Base-by-base conservation (phyloP, 371 early-diverging fungal species). In the Zychaea mexicana region DNA sequence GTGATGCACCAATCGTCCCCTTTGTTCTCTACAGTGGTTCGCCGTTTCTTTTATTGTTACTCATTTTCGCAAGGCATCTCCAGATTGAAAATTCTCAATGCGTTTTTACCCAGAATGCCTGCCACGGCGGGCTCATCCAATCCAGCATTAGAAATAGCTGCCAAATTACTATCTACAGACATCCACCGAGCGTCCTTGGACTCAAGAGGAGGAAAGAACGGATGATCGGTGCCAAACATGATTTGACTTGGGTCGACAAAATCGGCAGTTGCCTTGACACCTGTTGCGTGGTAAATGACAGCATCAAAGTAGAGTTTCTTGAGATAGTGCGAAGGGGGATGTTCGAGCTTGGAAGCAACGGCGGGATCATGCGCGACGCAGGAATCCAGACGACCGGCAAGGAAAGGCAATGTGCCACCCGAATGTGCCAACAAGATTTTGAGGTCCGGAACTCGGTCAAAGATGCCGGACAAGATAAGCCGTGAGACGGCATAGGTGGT, bases 361-460 rank as follows among this genome's bases (percentile, higher is more conserved):
- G 42, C 60, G 5, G 73, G 74, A 64, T 73, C 76, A 52, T 73
- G 76, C 2, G 52, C 45, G 12, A 73, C 79, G 62, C 73, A 73
- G 10, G 74, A 73, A 67, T 76, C 76, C 12, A 76, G 52, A n/a
- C 76, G 68, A n/a, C 76, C 73, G 8, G 76, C 73, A n/a, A 78
- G 61, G 72, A 73, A 76, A 19, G 79, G 79, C 21, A 76, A 52
- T 28, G 72, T 69, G 30, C 79, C 79, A 32, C 79, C 79, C 9
- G 74, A 58, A 57, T 78, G 76, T 3, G 79, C 79, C 17, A 78
- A 57, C 39, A 78, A 62, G 47, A 78, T 59, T 32, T 69, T 70
- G 56, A 78, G 70, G 56, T 73, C 57, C 7, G 79, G 79, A 15
- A 69, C 36, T 19, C 68, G 62, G 52, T 78, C 79, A 42, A 78